These are phyloP conservation scores for Zygosaccharomyces bisporus DNA, from an alignment of 805 yeast genomes.

Conservation along the genomic window DNA sequence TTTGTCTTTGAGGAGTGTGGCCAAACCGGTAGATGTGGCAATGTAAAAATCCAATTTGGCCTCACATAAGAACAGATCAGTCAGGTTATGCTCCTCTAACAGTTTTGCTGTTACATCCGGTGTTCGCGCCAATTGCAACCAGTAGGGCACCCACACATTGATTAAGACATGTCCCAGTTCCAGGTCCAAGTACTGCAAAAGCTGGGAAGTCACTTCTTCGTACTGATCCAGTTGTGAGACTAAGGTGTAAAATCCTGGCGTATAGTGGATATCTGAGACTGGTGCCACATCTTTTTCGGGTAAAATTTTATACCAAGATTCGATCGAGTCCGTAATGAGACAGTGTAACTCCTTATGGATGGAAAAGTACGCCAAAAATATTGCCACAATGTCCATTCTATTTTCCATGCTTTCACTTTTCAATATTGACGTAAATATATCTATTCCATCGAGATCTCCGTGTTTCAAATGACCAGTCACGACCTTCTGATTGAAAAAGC, in stretches of 20 bases:
- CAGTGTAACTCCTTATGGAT: slow-evolving; percentile 17
- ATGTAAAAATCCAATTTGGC: slow-evolving; percentile 24
- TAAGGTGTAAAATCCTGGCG: slow-evolving; percentile 24
- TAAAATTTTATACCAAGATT: slow-evolving; percentile 13
- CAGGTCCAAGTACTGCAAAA: slow-evolving; percentile 14
- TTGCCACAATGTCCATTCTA: slow-evolving; percentile 18
- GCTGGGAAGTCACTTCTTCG: slow-evolving; percentile 6
- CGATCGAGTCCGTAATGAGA: slow-evolving; percentile 15
- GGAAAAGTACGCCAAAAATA: slow-evolving; percentile 25
- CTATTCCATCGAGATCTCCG: slow-evolving; percentile 9
- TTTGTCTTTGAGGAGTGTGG: neutral
- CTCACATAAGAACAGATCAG: slow-evolving; percentile 14
- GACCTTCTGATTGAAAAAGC: slow-evolving; percentile 3
- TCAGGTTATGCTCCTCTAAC: neutral
- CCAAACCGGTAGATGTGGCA: slow-evolving; percentile 11
- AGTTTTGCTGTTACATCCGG: neutral
- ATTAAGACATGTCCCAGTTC: slow-evolving; percentile 15
- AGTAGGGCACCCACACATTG: slow-evolving; percentile 25
- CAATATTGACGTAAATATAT: slow-evolving; percentile 17
- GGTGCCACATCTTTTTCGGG: slow-evolving; percentile 1
- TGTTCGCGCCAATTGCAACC: slow-evolving; percentile 13
- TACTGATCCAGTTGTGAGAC: slow-evolving; percentile 17
- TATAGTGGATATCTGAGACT: slow-evolving; percentile 3
- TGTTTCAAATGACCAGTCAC: slow-evolving; percentile 5
- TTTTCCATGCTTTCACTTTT: slow-evolving; percentile 6